Percentiles rank a stretch among this genome's conserved stretches.
These are phyloP conservation scores for Saccharomyces hybrid DNA, from an alignment of 1,139 yeast genomes.

Conservation along the genomic window DNA sequence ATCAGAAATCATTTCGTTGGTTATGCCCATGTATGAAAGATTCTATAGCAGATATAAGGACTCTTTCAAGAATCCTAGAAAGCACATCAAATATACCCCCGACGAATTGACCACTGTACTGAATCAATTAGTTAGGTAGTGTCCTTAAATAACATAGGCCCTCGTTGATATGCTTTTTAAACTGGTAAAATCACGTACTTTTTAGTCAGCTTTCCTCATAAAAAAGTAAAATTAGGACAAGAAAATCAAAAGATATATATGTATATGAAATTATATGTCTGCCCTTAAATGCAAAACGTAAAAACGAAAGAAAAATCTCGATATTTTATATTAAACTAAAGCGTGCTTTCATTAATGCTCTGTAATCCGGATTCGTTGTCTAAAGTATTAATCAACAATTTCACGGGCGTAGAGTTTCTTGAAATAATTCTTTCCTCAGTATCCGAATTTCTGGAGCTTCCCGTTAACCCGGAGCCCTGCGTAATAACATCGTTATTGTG, in stretches of 20 bases:
- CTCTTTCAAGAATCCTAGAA: conserved; percentile 30
- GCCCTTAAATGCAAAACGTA: too few species aligned
- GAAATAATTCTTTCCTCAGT: conserved; percentile 3
- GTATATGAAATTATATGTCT: too few species aligned
- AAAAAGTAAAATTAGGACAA: neutral
- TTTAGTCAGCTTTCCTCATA: too few species aligned
- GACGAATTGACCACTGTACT: conserved; percentile 26
- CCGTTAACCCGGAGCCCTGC: neutral
- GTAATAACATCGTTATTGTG: neutral
- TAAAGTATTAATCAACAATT: neutral
- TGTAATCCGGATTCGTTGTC: neutral
- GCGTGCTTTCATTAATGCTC: neutral
- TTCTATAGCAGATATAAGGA: conserved; percentile 43
- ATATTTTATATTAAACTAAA: too few species aligned
- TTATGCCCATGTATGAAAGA: conserved; percentile 76
- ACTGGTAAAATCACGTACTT: too few species aligned
- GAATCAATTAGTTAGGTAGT: conserved; percentile 30
- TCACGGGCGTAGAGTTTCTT: neutral
- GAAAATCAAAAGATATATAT: too few species aligned
- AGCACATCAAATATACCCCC: conserved; percentile 39
- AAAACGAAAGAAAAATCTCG: too few species aligned
- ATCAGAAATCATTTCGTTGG: conserved; percentile 40
- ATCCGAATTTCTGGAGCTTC: conserved; percentile 1
- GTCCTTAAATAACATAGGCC: too few species aligned
- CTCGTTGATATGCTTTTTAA: too few species aligned